These are phyloP conservation scores for Penicillium longicatenatum DNA, from an alignment of 495 filamentous ascomycete genomes.

Conservation along the genomic window DNA sequence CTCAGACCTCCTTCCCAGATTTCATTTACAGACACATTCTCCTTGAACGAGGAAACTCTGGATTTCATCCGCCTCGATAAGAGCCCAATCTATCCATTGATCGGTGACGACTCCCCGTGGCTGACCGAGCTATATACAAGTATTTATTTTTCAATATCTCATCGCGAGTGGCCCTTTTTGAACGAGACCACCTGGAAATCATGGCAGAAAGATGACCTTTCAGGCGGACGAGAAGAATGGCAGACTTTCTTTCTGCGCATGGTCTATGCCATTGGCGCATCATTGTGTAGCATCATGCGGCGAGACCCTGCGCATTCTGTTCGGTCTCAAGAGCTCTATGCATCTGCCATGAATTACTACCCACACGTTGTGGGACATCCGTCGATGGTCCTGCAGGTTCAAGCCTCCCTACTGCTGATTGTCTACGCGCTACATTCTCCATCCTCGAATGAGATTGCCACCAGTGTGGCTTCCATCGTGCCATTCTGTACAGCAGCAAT, in stretches of 20 bases:
- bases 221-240: constrained; percentile 29
- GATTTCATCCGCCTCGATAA: constrained; percentile 22
- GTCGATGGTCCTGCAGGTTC: constrained; percentile 34
- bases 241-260: constrained; percentile 32
- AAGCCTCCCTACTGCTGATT: constrained; percentile 37
- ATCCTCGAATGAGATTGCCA: constrained; percentile 35
- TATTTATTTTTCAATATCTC: constrained; percentile 33
- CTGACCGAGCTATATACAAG: constrained; percentile 36
- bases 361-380: constrained; percentile 31
- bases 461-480: constrained; percentile 33
- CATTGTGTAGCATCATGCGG: constrained; percentile 29
- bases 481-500: constrained; percentile 37
- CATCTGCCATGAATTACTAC: constrained; percentile 33
- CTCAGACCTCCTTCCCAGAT: constrained; percentile 8
- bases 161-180: constrained; percentile 39
- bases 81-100: constrained; percentile 15
- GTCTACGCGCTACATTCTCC: constrained; percentile 38
- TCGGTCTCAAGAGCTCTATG: constrained; percentile 31
- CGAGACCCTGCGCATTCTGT: constrained; percentile 23
- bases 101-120: constrained; percentile 18
- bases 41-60: constrained; percentile 13
- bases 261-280: constrained; percentile 38
- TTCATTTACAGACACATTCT: constrained; percentile 13
- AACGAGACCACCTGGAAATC: constrained; percentile 27
- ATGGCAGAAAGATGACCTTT: constrained; percentile 25